These are phyloP conservation scores for Cladorrhinum samala DNA, from an alignment of 495 filamentous ascomycete genomes.

Conservation along the genomic window DNA sequence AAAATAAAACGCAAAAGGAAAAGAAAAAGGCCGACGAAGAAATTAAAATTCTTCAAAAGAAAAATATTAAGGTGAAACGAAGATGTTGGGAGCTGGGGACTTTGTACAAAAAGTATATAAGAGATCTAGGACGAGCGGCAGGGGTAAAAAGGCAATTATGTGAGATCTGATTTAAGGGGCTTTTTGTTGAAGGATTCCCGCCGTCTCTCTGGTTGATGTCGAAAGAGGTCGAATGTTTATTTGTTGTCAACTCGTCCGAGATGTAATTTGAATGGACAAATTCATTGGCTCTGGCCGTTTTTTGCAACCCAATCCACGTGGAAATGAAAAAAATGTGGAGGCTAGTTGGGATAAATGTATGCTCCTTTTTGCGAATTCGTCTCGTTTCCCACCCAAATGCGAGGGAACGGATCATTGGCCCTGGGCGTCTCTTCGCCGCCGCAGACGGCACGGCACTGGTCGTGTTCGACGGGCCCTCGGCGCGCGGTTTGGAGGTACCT, in stretches of 20 bases:
- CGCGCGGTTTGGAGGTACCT: constrained; percentile 3
- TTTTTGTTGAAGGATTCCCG: not conserved
- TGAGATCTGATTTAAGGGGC: constrained; percentile 4
- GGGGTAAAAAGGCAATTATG: constrained; percentile 3
- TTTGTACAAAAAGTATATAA: too few species aligned
- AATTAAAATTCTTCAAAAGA: too few species aligned
- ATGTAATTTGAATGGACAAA: not conserved
- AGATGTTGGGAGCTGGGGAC: too few species aligned
- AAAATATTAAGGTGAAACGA: too few species aligned
- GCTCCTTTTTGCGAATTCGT: not conserved
- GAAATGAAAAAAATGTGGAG: not conserved
- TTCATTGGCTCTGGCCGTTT: constrained; percentile 9
- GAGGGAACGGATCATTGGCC: constrained; percentile 11
- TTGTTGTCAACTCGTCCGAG: constrained; percentile 9
- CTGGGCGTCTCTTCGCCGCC: constrained; percentile 1
- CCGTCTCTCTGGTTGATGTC: not conserved
- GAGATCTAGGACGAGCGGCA: too few species aligned
- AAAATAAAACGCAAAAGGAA: too few species aligned
- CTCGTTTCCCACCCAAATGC: constrained; percentile 8
- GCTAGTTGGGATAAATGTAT: not conserved
- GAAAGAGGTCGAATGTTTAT: constrained; percentile 2
- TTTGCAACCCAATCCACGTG: constrained; percentile 6
- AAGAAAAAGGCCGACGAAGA: too few species aligned
- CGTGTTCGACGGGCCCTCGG: constrained; percentile 11
- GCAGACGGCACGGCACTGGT: constrained; percentile 6